These are phyloP conservation scores for Ciborinia camelliae DNA, from an alignment of 2,329 filamentous ascomycete species.

Conservation along the genomic window DNA sequence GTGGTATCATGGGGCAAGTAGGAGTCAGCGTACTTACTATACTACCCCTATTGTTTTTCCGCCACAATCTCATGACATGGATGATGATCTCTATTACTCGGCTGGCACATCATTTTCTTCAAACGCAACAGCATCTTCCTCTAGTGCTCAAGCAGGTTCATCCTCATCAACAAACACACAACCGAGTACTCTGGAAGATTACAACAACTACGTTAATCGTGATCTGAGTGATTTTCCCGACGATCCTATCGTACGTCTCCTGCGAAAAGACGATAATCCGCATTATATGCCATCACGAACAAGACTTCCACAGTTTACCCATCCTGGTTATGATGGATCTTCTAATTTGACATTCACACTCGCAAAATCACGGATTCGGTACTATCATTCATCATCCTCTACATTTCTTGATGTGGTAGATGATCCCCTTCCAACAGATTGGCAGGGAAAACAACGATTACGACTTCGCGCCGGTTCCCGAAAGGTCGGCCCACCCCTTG, in stretches of 20 bases:
- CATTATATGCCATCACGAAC: conserved; percentile 39
- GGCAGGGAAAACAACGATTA: conserved; percentile 40
- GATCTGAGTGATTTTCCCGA: conserved; percentile 27
- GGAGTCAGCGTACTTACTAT: conserved; percentile 64
- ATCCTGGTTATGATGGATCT: conserved; percentile 47
- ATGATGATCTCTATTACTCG: conserved; percentile 16
- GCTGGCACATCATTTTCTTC: conserved; percentile 9
- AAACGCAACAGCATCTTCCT: not conserved
- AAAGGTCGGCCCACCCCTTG: conserved; percentile 37
- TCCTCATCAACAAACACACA: not conserved
- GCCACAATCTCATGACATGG: conserved; percentile 16
- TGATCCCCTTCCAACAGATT: conserved; percentile 42
- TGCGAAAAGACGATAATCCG: conserved; percentile 37
- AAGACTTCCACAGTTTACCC: conserved; percentile 46
- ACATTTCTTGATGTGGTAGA: conserved; percentile 60
- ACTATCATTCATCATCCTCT: conserved; percentile 51
- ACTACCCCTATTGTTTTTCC: conserved; percentile 50
- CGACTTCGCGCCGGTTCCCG: conserved; percentile 51
- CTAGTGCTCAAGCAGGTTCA: not conserved
- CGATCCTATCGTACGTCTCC: conserved; percentile 29
- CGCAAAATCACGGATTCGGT: conserved; percentile 51
- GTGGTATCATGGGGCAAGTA: conserved; percentile 56
- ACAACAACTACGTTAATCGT: not conserved
- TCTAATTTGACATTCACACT: conserved; percentile 47
- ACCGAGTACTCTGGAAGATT: not conserved